Conservation (phyloP, 345 rosid genomes). For the Eucalyptus coolabah region DNA sequence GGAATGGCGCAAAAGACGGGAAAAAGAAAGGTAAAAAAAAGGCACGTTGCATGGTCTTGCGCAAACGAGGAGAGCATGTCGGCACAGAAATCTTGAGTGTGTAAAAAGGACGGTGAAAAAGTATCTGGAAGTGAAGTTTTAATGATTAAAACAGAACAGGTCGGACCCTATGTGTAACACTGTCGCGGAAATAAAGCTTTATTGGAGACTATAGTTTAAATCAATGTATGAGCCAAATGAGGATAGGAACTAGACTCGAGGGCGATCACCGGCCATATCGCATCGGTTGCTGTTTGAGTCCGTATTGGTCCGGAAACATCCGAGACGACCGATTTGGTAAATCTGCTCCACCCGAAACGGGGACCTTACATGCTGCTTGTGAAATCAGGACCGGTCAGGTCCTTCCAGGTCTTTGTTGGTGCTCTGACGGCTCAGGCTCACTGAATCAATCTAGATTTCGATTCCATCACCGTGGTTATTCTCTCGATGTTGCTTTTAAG, state of each 20-base stretch:
- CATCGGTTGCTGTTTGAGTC: neutral
- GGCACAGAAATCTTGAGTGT: neutral
- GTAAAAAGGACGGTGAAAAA: neutral
- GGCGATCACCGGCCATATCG: neutral
- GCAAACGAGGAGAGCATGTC: neutral
- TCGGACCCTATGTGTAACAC: neutral
- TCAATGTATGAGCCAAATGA: neutral
- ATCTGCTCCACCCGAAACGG: neutral
- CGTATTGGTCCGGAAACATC: neutral
- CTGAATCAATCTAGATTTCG: neutral
- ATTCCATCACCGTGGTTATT: neutral
- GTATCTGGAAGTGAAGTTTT: neutral
- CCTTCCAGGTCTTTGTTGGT: neutral
- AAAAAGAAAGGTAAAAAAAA: neutral
- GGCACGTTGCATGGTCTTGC: neutral
- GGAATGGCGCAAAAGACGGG: neutral
- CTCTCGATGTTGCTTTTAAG: neutral
- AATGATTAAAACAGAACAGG: neutral
- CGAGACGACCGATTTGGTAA: neutral
- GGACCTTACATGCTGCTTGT: neutral
- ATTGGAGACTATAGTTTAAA: neutral
- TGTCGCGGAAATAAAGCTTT: neutral
- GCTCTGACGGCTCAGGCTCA: neutral
- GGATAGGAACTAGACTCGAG: neutral
- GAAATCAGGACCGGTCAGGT: neutral